Conservation (phyloP, 768 basidiomycete genomes). For the Podaxis pistillaris region DNA sequence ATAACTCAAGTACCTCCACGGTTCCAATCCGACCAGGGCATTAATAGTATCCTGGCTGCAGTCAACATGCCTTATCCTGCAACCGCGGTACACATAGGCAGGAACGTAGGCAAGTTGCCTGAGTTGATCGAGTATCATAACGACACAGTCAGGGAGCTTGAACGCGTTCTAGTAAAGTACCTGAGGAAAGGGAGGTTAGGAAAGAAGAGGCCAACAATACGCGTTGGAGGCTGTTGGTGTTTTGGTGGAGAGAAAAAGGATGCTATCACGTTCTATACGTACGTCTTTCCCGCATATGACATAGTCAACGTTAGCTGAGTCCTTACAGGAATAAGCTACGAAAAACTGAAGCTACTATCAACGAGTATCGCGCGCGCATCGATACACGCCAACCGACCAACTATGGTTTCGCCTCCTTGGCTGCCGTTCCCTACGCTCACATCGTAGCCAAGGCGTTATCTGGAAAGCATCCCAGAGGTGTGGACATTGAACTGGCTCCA, state of each 20-base stretch:
- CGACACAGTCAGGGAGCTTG: slow-evolving; percentile 71
- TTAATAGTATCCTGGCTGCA: slow-evolving; percentile 56
- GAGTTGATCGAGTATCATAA: slow-evolving; percentile 79
- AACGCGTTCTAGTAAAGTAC: slow-evolving; percentile 71
- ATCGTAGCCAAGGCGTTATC: slow-evolving; percentile 59
- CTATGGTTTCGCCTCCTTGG: slow-evolving; percentile 78
- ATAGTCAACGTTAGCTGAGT: neutral
- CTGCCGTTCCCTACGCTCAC: slow-evolving; percentile 69
- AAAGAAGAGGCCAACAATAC: slow-evolving; percentile 65
- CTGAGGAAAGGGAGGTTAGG: slow-evolving; percentile 64
- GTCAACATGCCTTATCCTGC: slow-evolving; percentile 68
- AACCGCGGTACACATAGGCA: slow-evolving; percentile 70
- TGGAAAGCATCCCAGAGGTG: slow-evolving; percentile 59
- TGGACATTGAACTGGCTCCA: slow-evolving; percentile 64
- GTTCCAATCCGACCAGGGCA: slow-evolving; percentile 68
- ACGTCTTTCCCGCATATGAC: slow-evolving; percentile 1
- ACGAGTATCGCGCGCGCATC: slow-evolving; percentile 58
- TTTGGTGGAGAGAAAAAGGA: slow-evolving; percentile 70
- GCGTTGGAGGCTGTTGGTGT: slow-evolving; percentile 65
- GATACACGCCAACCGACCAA: slow-evolving; percentile 60
- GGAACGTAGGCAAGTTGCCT: slow-evolving; percentile 70
- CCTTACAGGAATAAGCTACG: slow-evolving; percentile 25
- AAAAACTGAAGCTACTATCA: slow-evolving; percentile 54
- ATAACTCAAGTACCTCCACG: slow-evolving; percentile 67
- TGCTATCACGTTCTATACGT: slow-evolving; percentile 47